Base-by-base conservation (phyloP, 805 yeast genomes). In the Saturnispora hagleri region DNA sequence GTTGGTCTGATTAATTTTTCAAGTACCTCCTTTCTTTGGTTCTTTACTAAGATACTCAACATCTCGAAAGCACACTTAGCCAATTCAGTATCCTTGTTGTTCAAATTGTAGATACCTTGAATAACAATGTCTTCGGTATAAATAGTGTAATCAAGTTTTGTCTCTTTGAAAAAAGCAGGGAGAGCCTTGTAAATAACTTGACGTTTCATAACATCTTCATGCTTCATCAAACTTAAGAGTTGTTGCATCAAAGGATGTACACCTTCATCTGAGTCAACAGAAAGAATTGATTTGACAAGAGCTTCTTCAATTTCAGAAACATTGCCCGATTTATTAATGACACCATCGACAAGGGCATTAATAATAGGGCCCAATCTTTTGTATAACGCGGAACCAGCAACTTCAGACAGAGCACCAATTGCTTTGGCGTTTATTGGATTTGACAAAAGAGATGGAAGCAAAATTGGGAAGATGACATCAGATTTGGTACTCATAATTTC, bases 341-440 rank as follows among this genome's bases (percentile, higher is more conserved):
- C 66, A 18, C 88, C 80, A 52, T 78, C 79, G 22, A 90, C 81
- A 48, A 93, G 72, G 0, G 90, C 74, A 60, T 83, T 84, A 53
- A 91, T 80, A 54, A 93, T 86, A 4, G 80, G 69, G 0, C 89
- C 75, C 54, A 91, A 73, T 57, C 91, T 80, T 59, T 75, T 80
- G 73, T 82, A 82, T 57, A 89, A 70, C 0, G 96, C 87, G 36
- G 80, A 67, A 26, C 97, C 97, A 24, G 97, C 96, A 47, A 88
- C 97, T 49, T 86, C 82, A 0, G 96, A 95, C 65, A 90, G 75
- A 0, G 95, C 81, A 24, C 93, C 88, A 53, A 90, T 72, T 3
- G 97, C 95, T 51, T 78, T 75, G n/a, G 96, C 95, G 69, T 89
- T 88, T 51, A 90, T 81, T 15, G 97, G 97, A 6, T 89, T 82